These are phyloP conservation scores for Xerocomus nothofagi DNA, from an alignment of 1,284 basidiomycete genomes.

Conservation along the genomic window DNA sequence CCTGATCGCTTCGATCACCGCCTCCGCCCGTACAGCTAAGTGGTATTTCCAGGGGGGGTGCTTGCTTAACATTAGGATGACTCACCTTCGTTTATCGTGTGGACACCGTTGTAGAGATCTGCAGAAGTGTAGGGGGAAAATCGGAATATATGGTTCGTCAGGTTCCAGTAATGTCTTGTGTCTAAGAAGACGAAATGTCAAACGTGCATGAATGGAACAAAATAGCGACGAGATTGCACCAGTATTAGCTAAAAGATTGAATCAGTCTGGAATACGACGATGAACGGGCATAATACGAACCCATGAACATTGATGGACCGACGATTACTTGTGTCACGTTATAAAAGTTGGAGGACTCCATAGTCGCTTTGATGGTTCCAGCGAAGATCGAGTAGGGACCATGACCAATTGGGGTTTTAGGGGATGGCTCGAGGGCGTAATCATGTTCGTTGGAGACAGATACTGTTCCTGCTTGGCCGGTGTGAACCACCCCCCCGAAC, in stretches of 20 bases:
- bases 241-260: slow-evolving; percentile 14
- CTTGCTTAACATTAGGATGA: background rate
- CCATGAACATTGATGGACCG: slow-evolving; percentile 11
- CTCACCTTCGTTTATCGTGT: slow-evolving; percentile 50
- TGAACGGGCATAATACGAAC: slow-evolving; percentile 3
- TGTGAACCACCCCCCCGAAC: slow-evolving; percentile 38
- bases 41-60: background rate
- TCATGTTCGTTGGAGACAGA: slow-evolving; percentile 39
- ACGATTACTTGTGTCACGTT: slow-evolving; percentile 15
- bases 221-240: slow-evolving; percentile 8
- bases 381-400: slow-evolving; percentile 47
- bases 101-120: slow-evolving; percentile 40
- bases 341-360: slow-evolving; percentile 34
- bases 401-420: slow-evolving; percentile 46
- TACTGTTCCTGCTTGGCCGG: slow-evolving; percentile 31
- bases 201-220: background rate
- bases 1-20: slow-evolving; percentile 21
- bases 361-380: slow-evolving; percentile 48
- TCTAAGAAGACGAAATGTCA: slow-evolving; percentile 27
- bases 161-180: slow-evolving; percentile 44
- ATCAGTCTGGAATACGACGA: background rate
- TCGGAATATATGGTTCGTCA: slow-evolving; percentile 49
- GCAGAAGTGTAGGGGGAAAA: slow-evolving; percentile 35
- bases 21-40: slow-evolving; percentile 20
- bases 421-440: slow-evolving; percentile 53